Conservation (phyloP, 495 filamentous ascomycete species). For the Aspergillus ostianus region DNA sequence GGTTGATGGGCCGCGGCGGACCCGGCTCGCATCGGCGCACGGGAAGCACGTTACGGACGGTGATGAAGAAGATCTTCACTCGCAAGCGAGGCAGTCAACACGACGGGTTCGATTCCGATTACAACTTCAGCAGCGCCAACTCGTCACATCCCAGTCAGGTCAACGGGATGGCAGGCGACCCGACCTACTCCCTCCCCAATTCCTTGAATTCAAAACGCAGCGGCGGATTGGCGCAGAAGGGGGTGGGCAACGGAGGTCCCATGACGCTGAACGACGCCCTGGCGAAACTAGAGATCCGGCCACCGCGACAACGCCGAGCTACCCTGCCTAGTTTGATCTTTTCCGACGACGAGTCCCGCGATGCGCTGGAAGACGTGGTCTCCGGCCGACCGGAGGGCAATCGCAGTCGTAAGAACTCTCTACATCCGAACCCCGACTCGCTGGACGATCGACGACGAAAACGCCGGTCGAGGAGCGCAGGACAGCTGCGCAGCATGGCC, state of each 20-base stretch:
- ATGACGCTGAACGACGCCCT: slow-evolving; percentile 25
- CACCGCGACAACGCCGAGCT: slow-evolving; percentile 35
- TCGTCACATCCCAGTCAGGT: background rate
- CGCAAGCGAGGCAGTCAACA: slow-evolving; percentile 40
- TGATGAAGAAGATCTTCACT: slow-evolving; percentile 50
- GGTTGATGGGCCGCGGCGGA: slow-evolving; percentile 21
- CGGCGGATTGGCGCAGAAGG: slow-evolving; percentile 24
- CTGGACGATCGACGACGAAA: slow-evolving; percentile 24
- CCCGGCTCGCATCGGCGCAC: slow-evolving; percentile 39
- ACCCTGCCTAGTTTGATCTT: slow-evolving; percentile 47
- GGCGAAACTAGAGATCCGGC: slow-evolving; percentile 21
- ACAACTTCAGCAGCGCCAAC: slow-evolving; percentile 9
- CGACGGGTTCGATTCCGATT: slow-evolving; percentile 33
- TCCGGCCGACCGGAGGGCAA: background rate
- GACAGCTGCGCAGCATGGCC: slow-evolving; percentile 26
- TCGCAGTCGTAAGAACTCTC: slow-evolving; percentile 14
- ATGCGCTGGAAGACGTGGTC: slow-evolving; percentile 25
- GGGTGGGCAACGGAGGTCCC: slow-evolving; percentile 19
- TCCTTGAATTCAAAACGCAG: slow-evolving; percentile 28
- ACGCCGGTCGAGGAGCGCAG: slow-evolving; percentile 34
- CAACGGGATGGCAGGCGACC: background rate
- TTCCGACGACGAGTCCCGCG: slow-evolving; percentile 37
- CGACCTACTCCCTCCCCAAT: slow-evolving; percentile 20
- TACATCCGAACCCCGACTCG: slow-evolving; percentile 17
- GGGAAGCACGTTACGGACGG: slow-evolving; percentile 45